Evolutionary conservation across 306 rosid genomes (phyloP).

Genomic region (Begonia masoniana): DNA sequence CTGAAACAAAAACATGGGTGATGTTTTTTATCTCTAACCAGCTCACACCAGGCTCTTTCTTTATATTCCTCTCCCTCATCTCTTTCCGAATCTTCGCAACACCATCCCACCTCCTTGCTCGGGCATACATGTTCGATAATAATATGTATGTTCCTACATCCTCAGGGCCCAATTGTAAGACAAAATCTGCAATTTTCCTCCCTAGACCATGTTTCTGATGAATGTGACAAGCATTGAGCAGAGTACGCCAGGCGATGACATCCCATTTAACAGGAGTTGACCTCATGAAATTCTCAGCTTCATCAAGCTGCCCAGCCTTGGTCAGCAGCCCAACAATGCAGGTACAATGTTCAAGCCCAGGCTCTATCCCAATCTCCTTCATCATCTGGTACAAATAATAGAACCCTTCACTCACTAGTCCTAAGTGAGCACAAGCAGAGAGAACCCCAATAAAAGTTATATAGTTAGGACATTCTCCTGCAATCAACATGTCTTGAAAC

Average conservation of each 20-base stretch:
- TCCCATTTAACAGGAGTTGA: slow-evolving; percentile 12
- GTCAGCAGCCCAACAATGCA: slow-evolving; percentile 11
- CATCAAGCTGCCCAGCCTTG: slow-evolving; percentile 10
- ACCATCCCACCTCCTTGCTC: slow-evolving; percentile 13
- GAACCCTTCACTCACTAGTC: slow-evolving; percentile 10
- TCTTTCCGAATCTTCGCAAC: slow-evolving; percentile 9
- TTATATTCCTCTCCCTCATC: slow-evolving; percentile 14
- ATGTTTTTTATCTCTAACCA: slow-evolving; percentile 14
- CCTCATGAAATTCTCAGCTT: slow-evolving; percentile 13
- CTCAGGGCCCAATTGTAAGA: slow-evolving; percentile 9
- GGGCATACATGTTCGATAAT: slow-evolving; percentile 12
- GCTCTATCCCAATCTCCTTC: slow-evolving; percentile 9
- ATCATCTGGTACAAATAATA: slow-evolving; percentile 11
- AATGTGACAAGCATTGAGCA: slow-evolving; percentile 14
- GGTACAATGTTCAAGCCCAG: slow-evolving; percentile 14
- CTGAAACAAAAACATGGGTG: slow-evolving; percentile 10
- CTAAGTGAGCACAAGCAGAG: slow-evolving; percentile 10
- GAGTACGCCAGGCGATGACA: slow-evolving; percentile 15
- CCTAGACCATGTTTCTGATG: slow-evolving; percentile 8
- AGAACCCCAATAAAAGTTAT: slow-evolving; percentile 14
- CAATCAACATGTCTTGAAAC: slow-evolving; percentile 6
- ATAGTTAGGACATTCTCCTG: slow-evolving; percentile 8
- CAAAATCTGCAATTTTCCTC: slow-evolving; percentile 7
- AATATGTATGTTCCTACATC: slow-evolving; percentile 12
- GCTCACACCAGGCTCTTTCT: slow-evolving; percentile 15